Conservation (phyloP, 345 rosid species). For the Litchi chinensis region DNA sequence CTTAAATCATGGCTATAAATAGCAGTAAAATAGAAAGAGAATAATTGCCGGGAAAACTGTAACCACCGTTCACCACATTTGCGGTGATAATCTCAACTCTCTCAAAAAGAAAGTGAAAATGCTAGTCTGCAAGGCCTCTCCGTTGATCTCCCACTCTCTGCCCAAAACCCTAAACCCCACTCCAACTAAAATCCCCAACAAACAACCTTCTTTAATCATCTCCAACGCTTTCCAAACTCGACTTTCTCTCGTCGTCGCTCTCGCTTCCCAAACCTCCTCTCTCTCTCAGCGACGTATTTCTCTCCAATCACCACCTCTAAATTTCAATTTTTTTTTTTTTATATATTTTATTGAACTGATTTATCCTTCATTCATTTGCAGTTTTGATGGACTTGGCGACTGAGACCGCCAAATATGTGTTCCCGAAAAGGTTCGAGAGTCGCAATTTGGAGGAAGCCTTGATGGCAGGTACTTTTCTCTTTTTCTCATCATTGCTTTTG, state of each 20-base stretch:
- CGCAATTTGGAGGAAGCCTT: slow-evolving; percentile 79
- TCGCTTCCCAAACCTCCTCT: slow-evolving; percentile 71
- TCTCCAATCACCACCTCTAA: neutral
- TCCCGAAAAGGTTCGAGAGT: slow-evolving; percentile 73
- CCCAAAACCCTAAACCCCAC: slow-evolving; percentile 9
- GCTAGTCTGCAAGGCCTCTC: slow-evolving; percentile 31
- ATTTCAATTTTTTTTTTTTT: neutral
- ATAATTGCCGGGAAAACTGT: neutral
- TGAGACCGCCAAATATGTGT: slow-evolving; percentile 75
- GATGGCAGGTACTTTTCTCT: slow-evolving; percentile 61
- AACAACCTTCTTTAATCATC: slow-evolving; percentile 21
- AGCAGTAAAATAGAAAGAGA: neutral
- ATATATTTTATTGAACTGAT: slow-evolving; percentile 9
- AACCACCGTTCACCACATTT: neutral
- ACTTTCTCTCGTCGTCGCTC: slow-evolving; percentile 77
- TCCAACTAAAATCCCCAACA: slow-evolving; percentile 9
- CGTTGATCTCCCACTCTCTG: slow-evolving; percentile 31
- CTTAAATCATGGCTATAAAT: too few relatives aligned
- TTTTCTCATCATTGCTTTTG: neutral
- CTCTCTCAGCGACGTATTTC: slow-evolving; percentile 83
- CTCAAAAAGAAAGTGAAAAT: slow-evolving; percentile 16
- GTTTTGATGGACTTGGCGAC: slow-evolving; percentile 70
- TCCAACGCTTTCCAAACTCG: slow-evolving; percentile 64
- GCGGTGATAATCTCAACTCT: neutral
- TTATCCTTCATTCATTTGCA: slow-evolving; percentile 26